Percentiles rank a stretch among this genome's conserved stretches.
phyloP scores from a whole-genome alignment of 2,329 filamentous ascomycete genomes.

The Orbilia brochopaga region DNA sequence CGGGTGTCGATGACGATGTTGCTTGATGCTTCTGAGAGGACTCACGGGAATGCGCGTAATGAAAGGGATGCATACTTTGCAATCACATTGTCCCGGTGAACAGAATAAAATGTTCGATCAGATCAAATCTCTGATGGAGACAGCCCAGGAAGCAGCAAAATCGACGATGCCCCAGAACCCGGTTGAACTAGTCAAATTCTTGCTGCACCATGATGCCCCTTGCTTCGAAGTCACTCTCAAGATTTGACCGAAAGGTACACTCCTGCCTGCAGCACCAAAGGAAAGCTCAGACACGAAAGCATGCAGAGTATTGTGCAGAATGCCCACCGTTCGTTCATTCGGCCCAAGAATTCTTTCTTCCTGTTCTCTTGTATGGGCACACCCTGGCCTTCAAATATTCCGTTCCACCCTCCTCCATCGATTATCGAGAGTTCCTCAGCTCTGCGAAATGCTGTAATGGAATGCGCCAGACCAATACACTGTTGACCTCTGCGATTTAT shows the following conservation, averaged over 20 bases:
- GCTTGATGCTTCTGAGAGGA: neutral
- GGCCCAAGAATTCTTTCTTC: conserved; percentile 47
- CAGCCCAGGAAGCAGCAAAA: conserved; percentile 4
- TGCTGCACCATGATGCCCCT: conserved; percentile 44
- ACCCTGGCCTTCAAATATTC: conserved; percentile 51
- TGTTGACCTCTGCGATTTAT: conserved; percentile 39
- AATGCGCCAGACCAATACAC: conserved; percentile 49
- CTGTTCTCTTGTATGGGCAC: conserved; percentile 47
- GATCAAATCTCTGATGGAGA: conserved; percentile 17
- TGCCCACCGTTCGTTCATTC: conserved; percentile 36
- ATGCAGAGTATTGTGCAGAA: conserved; percentile 51
- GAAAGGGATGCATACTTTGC: conserved; percentile 46
- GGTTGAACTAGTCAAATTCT: conserved; percentile 49
- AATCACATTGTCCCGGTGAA: conserved; percentile 51
- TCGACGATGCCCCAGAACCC: conserved; percentile 35
- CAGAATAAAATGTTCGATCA: conserved; percentile 28
- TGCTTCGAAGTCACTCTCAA: conserved; percentile 47
- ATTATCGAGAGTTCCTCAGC: conserved; percentile 50
- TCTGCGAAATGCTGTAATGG: conserved; percentile 51
- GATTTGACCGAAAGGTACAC: conserved; percentile 42
- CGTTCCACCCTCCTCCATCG: conserved; percentile 49
- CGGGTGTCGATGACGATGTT: conserved; percentile 9
- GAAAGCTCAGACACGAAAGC: conserved; percentile 51
- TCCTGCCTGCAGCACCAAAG: conserved; percentile 40
- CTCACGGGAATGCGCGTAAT: conserved; percentile 46